Conservation (phyloP, 495 filamentous ascomycete species). For the Terfezia boudieri region DNA sequence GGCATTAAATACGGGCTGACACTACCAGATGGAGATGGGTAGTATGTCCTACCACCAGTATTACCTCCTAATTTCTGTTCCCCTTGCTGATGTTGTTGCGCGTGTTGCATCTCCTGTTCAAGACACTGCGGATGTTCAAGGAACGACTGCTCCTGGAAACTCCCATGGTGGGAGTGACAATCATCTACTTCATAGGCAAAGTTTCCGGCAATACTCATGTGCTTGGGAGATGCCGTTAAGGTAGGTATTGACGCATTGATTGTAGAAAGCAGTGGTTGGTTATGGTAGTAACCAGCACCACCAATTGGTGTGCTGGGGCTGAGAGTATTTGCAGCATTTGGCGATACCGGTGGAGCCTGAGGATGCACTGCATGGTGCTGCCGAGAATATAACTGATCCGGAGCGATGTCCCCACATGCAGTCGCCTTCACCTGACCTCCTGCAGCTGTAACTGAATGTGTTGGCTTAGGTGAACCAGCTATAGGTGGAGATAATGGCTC, state of each 20-base stretch:
- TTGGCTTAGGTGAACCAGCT: too few relatives aligned
- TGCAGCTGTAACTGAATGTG: background rate
- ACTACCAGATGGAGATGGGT: background rate
- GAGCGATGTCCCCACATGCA: background rate
- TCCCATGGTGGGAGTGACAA: background rate
- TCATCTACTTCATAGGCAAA: background rate
- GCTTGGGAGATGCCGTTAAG: too few relatives aligned
- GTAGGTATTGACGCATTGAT: too few relatives aligned
- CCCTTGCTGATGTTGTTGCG: background rate
- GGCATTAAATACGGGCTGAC: background rate
- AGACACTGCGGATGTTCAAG: background rate
- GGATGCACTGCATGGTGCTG: background rate
- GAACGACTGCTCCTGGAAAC: too few relatives aligned
- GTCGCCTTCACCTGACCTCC: background rate
- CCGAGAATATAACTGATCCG: background rate
- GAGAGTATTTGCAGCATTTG: too few relatives aligned
- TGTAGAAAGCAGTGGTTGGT: too few relatives aligned
- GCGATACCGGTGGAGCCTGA: background rate
- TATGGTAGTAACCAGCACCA: too few relatives aligned
- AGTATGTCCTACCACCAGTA: background rate
- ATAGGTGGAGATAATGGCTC: too few relatives aligned
- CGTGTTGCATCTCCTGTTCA: background rate
- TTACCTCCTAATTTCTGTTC: background rate
- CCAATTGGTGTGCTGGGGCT: too few relatives aligned
- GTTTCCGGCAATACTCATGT: too few relatives aligned